Evolutionary conservation across 345 rosid genomes (phyloP), one percentile per base, ranked within the genome.

Genomic region (Rhodomyrtus tomentosa): DNA sequence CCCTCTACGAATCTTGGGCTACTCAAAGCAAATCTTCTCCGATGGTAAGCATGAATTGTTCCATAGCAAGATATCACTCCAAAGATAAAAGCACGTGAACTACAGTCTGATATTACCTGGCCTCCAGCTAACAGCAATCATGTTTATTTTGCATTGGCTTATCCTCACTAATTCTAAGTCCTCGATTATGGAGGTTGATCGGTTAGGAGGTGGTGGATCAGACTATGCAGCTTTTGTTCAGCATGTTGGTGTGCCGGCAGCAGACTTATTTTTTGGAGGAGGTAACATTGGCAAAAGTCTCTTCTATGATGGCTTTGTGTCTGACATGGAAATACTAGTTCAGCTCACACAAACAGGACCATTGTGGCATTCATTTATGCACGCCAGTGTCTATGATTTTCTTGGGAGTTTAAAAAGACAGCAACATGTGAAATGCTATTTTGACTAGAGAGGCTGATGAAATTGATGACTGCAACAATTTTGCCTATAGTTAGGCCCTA

Each of bases 191-290:
- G 56, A 95, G 98, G 89, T 93, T 29, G 93, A 86, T 24, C 91
- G 99, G 88, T 53, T 96, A 87, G 97, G 97, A 49, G 97, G 90
- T 0, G 90, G 87, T 50, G 94, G 94, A 80, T 95, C 98, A 20
- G 99, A 96, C 85, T 92, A 91, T 82, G 93, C 95, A 81, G 89
- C 98, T 84, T 95, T 96, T 85, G 93, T 96, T 56, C 98, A 96
- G 85, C 97, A 96, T 87, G 86, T 92, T 36, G 97, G 99, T 27
- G 86, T 95, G 88, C 92, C 98, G 81, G 91, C 93, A 38, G 86
- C 86, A n/a, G 95, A 93, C 88, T 62, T 95, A 85, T 85, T 7
- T 54, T 95, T 89, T 22, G 98, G 94, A 80, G 72, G 32, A 88
- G 96, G 99, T 96, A 92, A 86, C 12, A 1, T 68, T 32, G 15